Conservation (phyloP, 208 protist species). For the Porcisia hertigi region DNA sequence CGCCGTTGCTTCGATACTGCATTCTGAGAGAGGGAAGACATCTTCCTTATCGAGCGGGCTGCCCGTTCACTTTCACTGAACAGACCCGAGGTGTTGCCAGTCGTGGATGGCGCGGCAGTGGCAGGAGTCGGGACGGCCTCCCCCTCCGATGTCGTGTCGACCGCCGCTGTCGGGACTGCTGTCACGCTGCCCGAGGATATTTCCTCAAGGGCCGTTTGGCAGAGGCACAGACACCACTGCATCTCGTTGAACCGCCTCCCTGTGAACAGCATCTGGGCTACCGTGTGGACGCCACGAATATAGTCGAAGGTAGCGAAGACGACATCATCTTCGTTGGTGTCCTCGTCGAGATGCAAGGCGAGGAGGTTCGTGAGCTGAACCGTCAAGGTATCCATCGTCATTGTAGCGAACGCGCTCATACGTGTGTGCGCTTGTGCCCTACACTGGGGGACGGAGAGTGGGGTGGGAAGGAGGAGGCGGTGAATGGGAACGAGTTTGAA, state of each 20-base stretch:
- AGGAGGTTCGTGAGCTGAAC: slow-evolving; percentile 47
- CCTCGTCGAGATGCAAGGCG: slow-evolving; percentile 50
- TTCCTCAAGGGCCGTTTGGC: slow-evolving; percentile 30
- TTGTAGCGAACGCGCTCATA: slow-evolving; percentile 4
- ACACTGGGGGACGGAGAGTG: background rate
- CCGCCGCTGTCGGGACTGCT: background rate
- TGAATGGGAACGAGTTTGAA: too few species aligned
- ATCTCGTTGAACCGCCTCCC: slow-evolving; percentile 71
- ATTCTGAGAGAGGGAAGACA: background rate
- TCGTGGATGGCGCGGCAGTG: background rate
- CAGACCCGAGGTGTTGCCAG: background rate
- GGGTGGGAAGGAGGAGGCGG: background rate
- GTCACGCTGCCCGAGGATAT: background rate
- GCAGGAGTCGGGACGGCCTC: background rate
- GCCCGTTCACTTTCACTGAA: background rate
- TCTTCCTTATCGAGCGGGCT: background rate
- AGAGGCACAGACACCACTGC: slow-evolving; percentile 72
- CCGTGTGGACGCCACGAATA: slow-evolving; percentile 52
- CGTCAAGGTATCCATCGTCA: slow-evolving; percentile 64
- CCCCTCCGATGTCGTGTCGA: background rate
- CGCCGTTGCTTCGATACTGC: background rate
- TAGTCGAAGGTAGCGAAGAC: slow-evolving; percentile 69
- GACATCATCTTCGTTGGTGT: slow-evolving; percentile 71
- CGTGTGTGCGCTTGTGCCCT: background rate
- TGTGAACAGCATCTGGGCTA: slow-evolving; percentile 56